Evolutionary conservation across 1,284 basidiomycete species (phyloP), one percentile per base, ranked within the genome.

Genomic region (Blastosporella zonata): DNA sequence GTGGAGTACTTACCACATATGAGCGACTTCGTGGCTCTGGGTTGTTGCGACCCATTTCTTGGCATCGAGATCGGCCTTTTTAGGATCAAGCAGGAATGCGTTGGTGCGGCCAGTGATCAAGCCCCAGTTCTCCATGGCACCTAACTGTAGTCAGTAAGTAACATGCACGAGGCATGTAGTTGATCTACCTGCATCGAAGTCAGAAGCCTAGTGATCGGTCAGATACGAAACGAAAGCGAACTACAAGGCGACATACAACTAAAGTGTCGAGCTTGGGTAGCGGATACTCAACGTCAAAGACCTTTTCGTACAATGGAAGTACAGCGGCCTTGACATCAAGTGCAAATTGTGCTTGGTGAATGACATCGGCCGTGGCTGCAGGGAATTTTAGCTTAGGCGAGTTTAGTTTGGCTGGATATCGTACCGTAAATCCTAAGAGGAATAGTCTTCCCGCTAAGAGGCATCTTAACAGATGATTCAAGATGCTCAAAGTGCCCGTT

Each of bases 61-160:
- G 44, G 85, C 87, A 13, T 72, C 68, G 27, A 94, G 69, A 57
- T 93, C 89, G 8, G 81, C 80, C 58, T 82, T 88, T 57, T 87
- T 75, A 8, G 83, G 82, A 64, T 98, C 91, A 59, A 93, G 78
- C 39, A 97, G 73, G 66, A 93, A 90, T 2, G 86, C 86, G 35
- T 76, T 83, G 2, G 92, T 94, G 42, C 94, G 79, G 21, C 93
- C 94, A 7, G 90, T 97, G 63, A 97, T 97, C 50, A 97, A 72
- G 49, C 94, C 93, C 87, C 91, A 94, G 66, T 97, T 97, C 72
- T 97, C 93, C 93, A 95, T 96, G 2, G 93, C 93, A 45, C 90
- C 79, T 74, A 52, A 31, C 34, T 52, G 44, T 21, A 5, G 37
- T 54, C 23, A 54, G 49, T 50, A 44, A 54, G 28, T 39, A 43